A percentile compares a stretch with the other conserved stretches of the same genome.
Evolutionary conservation across 306 rosid species (phyloP).

Genomic region (Canavalia gladiata): DNA sequence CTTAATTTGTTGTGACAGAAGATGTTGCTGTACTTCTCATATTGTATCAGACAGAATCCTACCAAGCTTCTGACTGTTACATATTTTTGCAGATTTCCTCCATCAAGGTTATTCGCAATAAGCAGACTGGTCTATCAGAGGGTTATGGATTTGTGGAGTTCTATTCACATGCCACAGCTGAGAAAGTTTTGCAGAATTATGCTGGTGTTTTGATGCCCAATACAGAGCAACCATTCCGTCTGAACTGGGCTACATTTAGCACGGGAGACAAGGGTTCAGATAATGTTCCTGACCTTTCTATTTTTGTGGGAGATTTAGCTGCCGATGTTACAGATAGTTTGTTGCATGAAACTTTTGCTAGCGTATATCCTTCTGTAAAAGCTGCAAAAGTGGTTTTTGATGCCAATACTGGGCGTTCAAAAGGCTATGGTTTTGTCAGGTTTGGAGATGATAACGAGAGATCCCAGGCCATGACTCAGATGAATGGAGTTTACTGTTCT

Average conservation of each 20-base stretch:
- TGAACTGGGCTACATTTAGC: conserved; percentile 99
- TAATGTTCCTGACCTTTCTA: conserved; percentile 95
- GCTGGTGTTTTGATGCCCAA: conserved; percentile 83
- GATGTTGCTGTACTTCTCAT: conserved; percentile 35
- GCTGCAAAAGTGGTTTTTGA: conserved; percentile 98
- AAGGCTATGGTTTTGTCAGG: conserved; percentile 98
- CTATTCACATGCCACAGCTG: conserved; percentile 81
- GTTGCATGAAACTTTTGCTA: conserved; percentile 86
- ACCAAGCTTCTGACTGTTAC: conserved; percentile 33
- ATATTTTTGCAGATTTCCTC: conserved; percentile 68
- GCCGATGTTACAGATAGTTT: conserved; percentile 92
- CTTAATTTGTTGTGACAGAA: conserved; percentile 34
- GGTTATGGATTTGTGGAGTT: conserved; percentile 97
- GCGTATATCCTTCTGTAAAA: conserved; percentile 88
- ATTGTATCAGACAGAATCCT: not conserved
- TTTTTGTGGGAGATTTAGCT: conserved; percentile 99
- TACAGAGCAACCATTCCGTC: conserved; percentile 88
- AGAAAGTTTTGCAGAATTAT: conserved; percentile 85
- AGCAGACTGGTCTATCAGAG: conserved; percentile 89
- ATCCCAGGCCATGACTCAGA: conserved; percentile 89
- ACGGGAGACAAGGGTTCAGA: conserved; percentile 90
- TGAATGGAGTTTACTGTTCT: conserved; percentile 93
- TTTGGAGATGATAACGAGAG: conserved; percentile 96
- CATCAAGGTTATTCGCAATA: conserved; percentile 90
- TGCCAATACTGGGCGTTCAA: conserved; percentile 96